Percentiles rank a stretch among this genome's conserved stretches.
Evolutionary conservation across 2,329 filamentous ascomycete genomes (phyloP).

Genomic region (Verticillium albo-atrum): DNA sequence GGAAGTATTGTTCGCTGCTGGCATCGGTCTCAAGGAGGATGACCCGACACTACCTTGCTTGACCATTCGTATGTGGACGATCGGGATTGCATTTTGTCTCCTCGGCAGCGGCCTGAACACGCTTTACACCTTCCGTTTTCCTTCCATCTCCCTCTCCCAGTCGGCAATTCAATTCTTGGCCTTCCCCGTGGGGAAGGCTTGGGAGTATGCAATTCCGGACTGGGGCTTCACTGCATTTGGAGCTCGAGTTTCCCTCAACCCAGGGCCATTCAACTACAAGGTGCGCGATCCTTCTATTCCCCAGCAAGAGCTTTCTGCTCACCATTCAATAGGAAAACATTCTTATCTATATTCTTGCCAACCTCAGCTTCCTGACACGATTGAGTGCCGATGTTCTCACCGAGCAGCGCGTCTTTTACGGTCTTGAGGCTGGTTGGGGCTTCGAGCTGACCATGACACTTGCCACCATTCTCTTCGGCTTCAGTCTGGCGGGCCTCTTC

Average conservation of each 20-base stretch:
- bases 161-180: slow-evolving; percentile 36
- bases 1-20: slow-evolving; percentile 23
- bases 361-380: slow-evolving; percentile 35
- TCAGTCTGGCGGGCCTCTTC: slow-evolving; percentile 41
- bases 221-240: slow-evolving; percentile 21
- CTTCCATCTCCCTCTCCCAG: slow-evolving; percentile 25
- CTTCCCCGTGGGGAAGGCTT: slow-evolving; percentile 35
- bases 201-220: slow-evolving; percentile 25
- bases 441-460: slow-evolving; percentile 36
- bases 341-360: slow-evolving; percentile 38
- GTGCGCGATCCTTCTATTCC: slow-evolving; percentile 16
- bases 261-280: slow-evolving; percentile 31
- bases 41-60: slow-evolving; percentile 23
- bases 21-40: slow-evolving; percentile 21
- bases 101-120: slow-evolving; percentile 33
- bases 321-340: slow-evolving; percentile 26
- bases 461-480: slow-evolving; percentile 39
- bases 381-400: slow-evolving; percentile 28
- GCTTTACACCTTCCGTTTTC: slow-evolving; percentile 32
- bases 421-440: slow-evolving; percentile 36
- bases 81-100: slow-evolving; percentile 31
- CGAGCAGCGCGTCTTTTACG: slow-evolving; percentile 35
- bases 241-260: slow-evolving; percentile 28
- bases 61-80: slow-evolving; percentile 34
- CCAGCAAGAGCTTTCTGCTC: background rate